phyloP scores from a whole-genome alignment of 441 rosid genomes.

The Populus hybrid region DNA sequence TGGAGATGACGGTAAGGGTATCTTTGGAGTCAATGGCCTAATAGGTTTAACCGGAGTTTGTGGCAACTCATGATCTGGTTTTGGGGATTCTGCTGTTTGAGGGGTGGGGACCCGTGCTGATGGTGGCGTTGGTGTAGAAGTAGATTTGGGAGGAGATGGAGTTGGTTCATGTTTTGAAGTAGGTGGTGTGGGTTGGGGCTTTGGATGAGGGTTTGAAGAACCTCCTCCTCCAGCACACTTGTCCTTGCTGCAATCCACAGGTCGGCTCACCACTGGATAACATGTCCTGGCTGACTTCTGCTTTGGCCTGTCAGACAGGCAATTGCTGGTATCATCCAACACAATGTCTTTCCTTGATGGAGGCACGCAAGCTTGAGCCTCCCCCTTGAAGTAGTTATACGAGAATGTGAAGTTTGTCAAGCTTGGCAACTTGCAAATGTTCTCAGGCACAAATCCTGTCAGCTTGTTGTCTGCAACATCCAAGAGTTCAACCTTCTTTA shows the following conservation, averaged over 20 bases:
- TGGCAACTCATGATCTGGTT: constrained; percentile 1
- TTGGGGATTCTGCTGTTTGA: constrained; percentile 18
- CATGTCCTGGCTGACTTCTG: constrained; percentile 48
- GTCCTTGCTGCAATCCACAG: constrained; percentile 74
- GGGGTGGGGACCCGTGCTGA: constrained; percentile 14
- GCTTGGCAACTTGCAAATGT: too few relatives aligned
- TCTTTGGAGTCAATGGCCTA: background rate
- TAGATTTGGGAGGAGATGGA: constrained; percentile 10
- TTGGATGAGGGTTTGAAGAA: background rate
- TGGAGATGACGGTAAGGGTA: background rate
- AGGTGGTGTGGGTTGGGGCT: background rate
- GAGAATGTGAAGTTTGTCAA: too few relatives aligned
- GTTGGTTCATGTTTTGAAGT: background rate
- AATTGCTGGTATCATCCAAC: constrained; percentile 52
- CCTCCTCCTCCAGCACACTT: constrained; percentile 46
- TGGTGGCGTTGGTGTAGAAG: background rate
- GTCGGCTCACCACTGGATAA: constrained; percentile 41
- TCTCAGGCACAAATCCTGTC: too few relatives aligned
- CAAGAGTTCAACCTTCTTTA: constrained; percentile 41
- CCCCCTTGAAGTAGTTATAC: too few relatives aligned
- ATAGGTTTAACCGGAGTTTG: constrained; percentile 1
- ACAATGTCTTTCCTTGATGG: constrained; percentile 29
- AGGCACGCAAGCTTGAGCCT: constrained; percentile 6
- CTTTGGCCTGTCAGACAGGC: constrained; percentile 47
- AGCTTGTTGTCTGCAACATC: constrained; percentile 45